Conservation (phyloP, 1,284 basidiomycete species). For the Pholiota adiposa region DNA sequence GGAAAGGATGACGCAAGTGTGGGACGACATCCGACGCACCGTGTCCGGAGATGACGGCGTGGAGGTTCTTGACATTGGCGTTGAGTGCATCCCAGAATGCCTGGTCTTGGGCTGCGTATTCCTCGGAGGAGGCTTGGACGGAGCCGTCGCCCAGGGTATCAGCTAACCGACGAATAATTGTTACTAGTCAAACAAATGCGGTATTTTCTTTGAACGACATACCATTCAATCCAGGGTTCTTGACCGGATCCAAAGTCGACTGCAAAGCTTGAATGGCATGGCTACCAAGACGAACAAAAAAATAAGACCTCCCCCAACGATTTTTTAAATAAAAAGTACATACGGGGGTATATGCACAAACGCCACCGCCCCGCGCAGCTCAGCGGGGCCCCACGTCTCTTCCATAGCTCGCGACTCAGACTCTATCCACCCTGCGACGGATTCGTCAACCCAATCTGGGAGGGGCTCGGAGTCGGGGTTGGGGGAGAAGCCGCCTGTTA, state of each 20-base stretch:
- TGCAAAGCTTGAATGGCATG: constrained; percentile 58
- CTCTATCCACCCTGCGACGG: constrained; percentile 64
- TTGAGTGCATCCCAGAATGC: constrained; percentile 67
- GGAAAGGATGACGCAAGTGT: too few species aligned
- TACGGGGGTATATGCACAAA: constrained; percentile 76
- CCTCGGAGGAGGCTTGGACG: constrained; percentile 46
- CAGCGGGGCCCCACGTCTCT: constrained; percentile 57
- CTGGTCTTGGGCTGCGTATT: constrained; percentile 48
- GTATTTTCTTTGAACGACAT: neutral
- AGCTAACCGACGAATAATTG: constrained; percentile 38
- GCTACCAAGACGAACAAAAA: too few species aligned
- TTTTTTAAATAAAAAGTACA: constrained; percentile 13
- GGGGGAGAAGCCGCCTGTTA: constrained; percentile 51
- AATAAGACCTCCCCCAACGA: neutral
- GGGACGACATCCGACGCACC: constrained; percentile 41
- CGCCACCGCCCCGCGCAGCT: constrained; percentile 55
- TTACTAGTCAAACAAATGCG: neutral
- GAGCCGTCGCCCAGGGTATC: constrained; percentile 61
- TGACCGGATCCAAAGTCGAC: constrained; percentile 46
- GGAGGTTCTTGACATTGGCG: constrained; percentile 62
- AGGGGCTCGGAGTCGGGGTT: constrained; percentile 47
- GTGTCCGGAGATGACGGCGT: constrained; percentile 69
- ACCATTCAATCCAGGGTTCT: constrained; percentile 70
- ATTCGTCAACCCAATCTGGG: constrained; percentile 69
- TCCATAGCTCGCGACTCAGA: constrained; percentile 57